Evolutionary conservation across 1,139 yeast species (phyloP), one percentile per base, ranked within the genome.

Genomic region (Yamadazyma pseudoaaseri): DNA sequence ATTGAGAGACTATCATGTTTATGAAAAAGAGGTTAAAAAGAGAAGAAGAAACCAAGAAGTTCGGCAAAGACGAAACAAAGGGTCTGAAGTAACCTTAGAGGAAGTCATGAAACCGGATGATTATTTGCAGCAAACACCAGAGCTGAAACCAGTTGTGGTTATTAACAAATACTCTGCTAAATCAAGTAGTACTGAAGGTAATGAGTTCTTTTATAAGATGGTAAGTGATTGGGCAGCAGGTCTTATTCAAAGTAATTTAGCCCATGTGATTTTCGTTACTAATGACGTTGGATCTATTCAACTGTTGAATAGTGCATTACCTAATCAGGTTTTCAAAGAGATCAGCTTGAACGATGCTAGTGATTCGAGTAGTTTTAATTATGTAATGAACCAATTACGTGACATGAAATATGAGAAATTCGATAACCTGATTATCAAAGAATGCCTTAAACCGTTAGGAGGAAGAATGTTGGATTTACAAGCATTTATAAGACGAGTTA

Each of bases 401-500:
- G 44, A 35, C 16, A 25, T 46, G 20, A 45, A 33, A 27, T 47
- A 52, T 34, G 49, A 48, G n/a, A 51, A 51, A 33, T 62, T 86
- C 25, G 83, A 80, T 23, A 56, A 62, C 2, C 33, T 35, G 6
- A 28, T 40, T 4, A 45, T 45, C 15, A 34, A 35, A 21, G 31
- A 38, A 10, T 76, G 83, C 24, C 62, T 90, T 31, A 76, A 64
- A 16, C 95, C 96, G 6, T 61, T 92, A 20, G 98, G 98, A 9
- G 98, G 98, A 26, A 77, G 98, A 44, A 85, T 92, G 90, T 71
- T 90, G 35, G 98, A 92, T 54, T 69, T 92, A 36, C 97, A 92
- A 58, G 82, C 95, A 13, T 87, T 87, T 60, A 84, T 85, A 0
- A 76, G 97, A 50, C 82, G 97, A 34, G 74, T 92, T 15, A 81